Evolutionary conservation across 495 filamentous ascomycete genomes (phyloP).

Genomic region (Penicillium longicatenatum): DNA sequence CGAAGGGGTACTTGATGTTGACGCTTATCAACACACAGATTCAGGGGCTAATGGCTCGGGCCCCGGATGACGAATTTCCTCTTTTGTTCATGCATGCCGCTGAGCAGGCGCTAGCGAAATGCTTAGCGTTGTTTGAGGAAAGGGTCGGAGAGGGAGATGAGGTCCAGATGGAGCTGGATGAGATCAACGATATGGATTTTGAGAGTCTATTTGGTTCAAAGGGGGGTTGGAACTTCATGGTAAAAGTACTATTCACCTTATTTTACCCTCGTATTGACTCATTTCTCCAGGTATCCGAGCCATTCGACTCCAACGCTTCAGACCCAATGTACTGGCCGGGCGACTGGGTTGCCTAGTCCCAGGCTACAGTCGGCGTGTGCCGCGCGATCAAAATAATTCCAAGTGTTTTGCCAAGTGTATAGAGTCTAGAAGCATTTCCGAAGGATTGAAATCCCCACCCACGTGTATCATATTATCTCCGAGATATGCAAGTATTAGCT

Average conservation of each 20-base stretch:
- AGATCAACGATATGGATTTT: constrained; percentile 4
- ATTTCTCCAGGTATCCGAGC: not conserved
- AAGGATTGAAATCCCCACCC: not conserved
- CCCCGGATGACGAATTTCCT: constrained; percentile 33
- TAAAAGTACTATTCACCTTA: constrained; percentile 4
- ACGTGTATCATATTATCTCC: not conserved
- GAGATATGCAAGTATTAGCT: not conserved
- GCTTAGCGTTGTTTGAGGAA: constrained; percentile 33
- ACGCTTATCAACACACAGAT: constrained; percentile 45
- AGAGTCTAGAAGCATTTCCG: not conserved
- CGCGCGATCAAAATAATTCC: not conserved
- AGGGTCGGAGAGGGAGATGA: constrained; percentile 18
- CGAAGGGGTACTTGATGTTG: constrained; percentile 55
- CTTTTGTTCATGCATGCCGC: constrained; percentile 36
- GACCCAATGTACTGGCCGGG: constrained; percentile 1
- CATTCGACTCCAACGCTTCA: not conserved
- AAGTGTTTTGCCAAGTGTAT: not conserved
- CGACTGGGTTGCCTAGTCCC: not conserved
- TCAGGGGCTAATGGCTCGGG: constrained; percentile 40
- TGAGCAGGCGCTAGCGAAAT: constrained; percentile 37
- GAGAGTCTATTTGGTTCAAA: constrained; percentile 13
- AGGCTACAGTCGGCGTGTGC: not conserved
- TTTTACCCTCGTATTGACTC: not conserved
- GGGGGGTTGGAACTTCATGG: constrained; percentile 29
- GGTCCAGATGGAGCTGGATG: not conserved